These are phyloP conservation scores for Oryza meridionalis DNA, from an alignment of 176 grass and related monocot species.

Conservation along the genomic window DNA sequence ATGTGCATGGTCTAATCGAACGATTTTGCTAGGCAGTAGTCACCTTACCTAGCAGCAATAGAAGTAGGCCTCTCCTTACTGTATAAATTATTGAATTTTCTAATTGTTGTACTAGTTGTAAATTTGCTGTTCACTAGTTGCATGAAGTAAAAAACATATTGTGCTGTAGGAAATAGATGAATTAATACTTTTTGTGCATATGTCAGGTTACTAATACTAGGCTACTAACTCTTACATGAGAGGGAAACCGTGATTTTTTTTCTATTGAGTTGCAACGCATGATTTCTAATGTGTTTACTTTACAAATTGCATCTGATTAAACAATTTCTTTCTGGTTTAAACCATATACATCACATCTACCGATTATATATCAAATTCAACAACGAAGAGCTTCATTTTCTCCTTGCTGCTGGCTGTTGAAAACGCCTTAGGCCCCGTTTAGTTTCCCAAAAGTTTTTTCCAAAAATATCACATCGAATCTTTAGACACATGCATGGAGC, in stretches of 20 bases:
- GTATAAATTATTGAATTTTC: slow-evolving; percentile 2
- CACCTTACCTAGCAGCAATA: slow-evolving; percentile 13
- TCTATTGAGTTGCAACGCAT: background rate
- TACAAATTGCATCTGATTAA: background rate
- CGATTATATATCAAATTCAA: background rate
- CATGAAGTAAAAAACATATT: slow-evolving; percentile 5
- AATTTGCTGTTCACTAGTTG: slow-evolving; percentile 24
- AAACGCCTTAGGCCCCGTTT: no score
- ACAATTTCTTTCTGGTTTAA: background rate
- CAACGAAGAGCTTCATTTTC: background rate
- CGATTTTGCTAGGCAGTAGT: background rate
- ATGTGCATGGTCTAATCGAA: slow-evolving; percentile 31
- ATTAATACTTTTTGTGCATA: background rate
- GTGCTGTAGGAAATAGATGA: slow-evolving; percentile 3
- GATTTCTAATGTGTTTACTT: background rate
- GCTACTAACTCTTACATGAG: background rate
- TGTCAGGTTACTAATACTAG: background rate
- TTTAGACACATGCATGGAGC: no score
- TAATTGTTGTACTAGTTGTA: slow-evolving; percentile 36
- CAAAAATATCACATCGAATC: no score
- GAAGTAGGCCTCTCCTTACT: background rate
- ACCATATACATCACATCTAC: background rate
- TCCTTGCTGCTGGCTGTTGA: background rate
- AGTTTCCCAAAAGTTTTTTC: no score
- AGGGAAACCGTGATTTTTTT: background rate